Evolutionary conservation across 768 basidiomycete genomes (phyloP), one percentile per base, ranked within the genome.

Genomic region (Pholiota conissans): DNA sequence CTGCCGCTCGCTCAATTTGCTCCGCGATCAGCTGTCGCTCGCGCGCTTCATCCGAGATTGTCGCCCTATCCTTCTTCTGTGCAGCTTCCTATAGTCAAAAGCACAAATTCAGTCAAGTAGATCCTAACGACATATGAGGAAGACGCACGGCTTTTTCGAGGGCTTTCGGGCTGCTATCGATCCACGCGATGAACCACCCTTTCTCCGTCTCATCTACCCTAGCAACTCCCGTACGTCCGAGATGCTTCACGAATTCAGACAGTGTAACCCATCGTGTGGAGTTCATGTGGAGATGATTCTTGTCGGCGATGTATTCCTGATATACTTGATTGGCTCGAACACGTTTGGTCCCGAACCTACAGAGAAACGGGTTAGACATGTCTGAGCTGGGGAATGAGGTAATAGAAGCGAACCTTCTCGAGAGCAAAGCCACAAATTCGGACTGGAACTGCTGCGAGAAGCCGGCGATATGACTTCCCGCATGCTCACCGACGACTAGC

Each of bases 161-260:
- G 1, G 97, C 94, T 66, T 94, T 92, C 13, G 97, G 97, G 56
- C 91, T 91, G 72, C 83, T 98, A 72, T 99, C 97, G 53, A 99
- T 91, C 97, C 97, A 99, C 32, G 89, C 86, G 60, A 99, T 81
- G 71, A 95, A 99, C 87, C 92, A 95, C 0, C 97, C 97, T 76
- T 99, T 97, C 75, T 98, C 97, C 45, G 94, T 98, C 76, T 98
- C 96, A 68, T 98, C 97, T 26, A 97, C 97, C 62, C 91, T 84
- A 4, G 89, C 92, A 55, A 97, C 79, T 30, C 97, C 95, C 1
- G 79, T 76, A 34, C 93, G 80, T 2, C 96, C 95, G 28, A 99
- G 80, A 65, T 94, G 85, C 72, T 96, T 95, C 63, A 84, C 79
- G 63, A 98, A 99, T 71, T 96, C 96, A n/a, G 93, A 92, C 66